Conservation (phyloP, 1,284 basidiomycete species). For the Tilletia horrida region DNA sequence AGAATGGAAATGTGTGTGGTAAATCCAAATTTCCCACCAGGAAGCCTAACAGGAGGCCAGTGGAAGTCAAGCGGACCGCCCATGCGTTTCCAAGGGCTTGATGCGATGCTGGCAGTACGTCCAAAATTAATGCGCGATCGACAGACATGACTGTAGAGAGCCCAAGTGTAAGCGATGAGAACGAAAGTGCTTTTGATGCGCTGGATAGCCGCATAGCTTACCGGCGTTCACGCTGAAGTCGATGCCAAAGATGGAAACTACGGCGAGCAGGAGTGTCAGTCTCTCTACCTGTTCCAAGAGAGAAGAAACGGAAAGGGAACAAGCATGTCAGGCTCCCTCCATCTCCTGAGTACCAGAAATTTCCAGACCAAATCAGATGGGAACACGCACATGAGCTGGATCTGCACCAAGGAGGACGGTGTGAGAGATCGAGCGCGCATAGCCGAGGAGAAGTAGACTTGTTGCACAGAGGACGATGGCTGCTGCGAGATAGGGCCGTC, state of each 20-base stretch:
- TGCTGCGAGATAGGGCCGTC: constrained; percentile 54
- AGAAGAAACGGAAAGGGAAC: background rate
- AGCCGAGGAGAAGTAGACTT: constrained; percentile 51
- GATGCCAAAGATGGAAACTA: constrained; percentile 79
- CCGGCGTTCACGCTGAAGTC: constrained; percentile 86
- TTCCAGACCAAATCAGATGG: background rate
- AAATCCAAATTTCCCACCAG: constrained; percentile 47
- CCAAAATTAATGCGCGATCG: constrained; percentile 75
- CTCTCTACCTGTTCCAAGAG: constrained; percentile 5
- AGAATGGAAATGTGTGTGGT: constrained; percentile 28
- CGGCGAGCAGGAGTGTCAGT: constrained; percentile 73
- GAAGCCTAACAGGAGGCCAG: constrained; percentile 47
- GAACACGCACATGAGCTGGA: constrained; percentile 1
- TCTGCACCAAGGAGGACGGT: constrained; percentile 10
- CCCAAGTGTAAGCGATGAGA: background rate
- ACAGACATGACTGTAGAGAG: constrained; percentile 44
- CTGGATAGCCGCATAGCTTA: background rate
- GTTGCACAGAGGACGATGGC: constrained; percentile 46
- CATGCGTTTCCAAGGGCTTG: constrained; percentile 90
- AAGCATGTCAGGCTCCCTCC: background rate
- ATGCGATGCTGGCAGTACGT: constrained; percentile 62
- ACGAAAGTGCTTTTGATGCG: background rate
- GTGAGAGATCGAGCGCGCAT: constrained; percentile 45
- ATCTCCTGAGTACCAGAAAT: too few species aligned
- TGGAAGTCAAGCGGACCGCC: constrained; percentile 73